Base-by-base conservation (phyloP, 2,329 filamentous ascomycete species). In the Paracorniculantispora psalliotae region DNA sequence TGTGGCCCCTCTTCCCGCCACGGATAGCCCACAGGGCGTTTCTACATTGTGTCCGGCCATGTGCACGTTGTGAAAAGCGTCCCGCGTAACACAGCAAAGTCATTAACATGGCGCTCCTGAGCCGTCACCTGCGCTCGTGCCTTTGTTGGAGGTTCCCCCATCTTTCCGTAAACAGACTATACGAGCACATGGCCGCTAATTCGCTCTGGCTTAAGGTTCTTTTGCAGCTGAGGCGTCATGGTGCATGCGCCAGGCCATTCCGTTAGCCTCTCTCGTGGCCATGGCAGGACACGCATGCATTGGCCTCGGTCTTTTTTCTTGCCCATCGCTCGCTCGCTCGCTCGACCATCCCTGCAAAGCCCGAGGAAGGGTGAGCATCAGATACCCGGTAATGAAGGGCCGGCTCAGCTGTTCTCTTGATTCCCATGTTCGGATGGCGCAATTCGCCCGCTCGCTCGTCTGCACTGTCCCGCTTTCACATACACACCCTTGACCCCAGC, bases 341-440 rank as follows among this genome's bases (percentile, higher is more conserved):
- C 13, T 8, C 30, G 5, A 10, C 26, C 4, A 43, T 23, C 52
- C 52, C 41, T 55, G 41, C 21, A 47, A 37, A 17, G 41, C n/a
- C 37, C n/a, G 23, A 43, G 15, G 52, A 55, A 41, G 26, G 26
- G 21, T 37, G 26, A 55, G 37, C 39, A 44, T 33, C 37, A 54
- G 37, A 53, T 54, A 37, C 48, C 4, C 17, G 15, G 21, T 44
- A 28, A 25, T 54, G 37, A 28, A 37, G 17, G 26, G 2, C 43
- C 44, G 13, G 25, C 37, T 23, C 41, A 33, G 37, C n/a, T 4
- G 23, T 48, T 17, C 15, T 25, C 13, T 30, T 48, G 23, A 41
- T 48, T 48, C 43, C 25, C 33, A 57, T 50, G 44, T 37, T 47
- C n/a, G 25, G 19, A 57, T 57, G 47, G 54, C 54, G 54, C 54